A percentile compares a stretch with the other conserved stretches of the same genome.
Conservation (phyloP, 768 basidiomycete genomes). For the Candolleomyces efflorescens region DNA sequence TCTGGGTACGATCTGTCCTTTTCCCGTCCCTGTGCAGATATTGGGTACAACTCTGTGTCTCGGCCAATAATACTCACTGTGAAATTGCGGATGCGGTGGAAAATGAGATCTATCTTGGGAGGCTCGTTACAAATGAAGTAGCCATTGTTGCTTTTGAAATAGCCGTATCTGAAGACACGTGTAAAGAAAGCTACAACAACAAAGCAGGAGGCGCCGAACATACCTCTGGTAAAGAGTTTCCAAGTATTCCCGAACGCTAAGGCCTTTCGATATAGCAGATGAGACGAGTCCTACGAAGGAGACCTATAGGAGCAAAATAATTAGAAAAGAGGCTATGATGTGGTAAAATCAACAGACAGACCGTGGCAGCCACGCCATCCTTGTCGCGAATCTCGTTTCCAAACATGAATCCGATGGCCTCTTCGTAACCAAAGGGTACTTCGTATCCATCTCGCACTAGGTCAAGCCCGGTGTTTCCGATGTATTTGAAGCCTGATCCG, state of each 20-base stretch:
- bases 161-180: constrained; percentile 55
- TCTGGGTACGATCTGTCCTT: constrained; percentile 47
- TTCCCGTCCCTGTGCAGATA: constrained; percentile 4
- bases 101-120: constrained; percentile 62
- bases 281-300: constrained; percentile 66
- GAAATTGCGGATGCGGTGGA: constrained; percentile 59
- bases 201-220: constrained; percentile 4
- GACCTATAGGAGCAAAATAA: constrained; percentile 35
- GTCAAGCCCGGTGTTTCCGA: constrained; percentile 75
- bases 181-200: background rate
- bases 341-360: constrained; percentile 23
- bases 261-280: constrained; percentile 44
- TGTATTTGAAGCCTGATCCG: constrained; percentile 76
- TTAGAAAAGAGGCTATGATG: background rate
- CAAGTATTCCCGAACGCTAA: constrained; percentile 54
- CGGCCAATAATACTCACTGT: constrained; percentile 25
- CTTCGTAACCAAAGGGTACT: constrained; percentile 83
- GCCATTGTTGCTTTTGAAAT: constrained; percentile 80
- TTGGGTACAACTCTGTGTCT: background rate
- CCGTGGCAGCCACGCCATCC: constrained; percentile 82
- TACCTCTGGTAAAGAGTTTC: constrained; percentile 61
- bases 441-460: constrained; percentile 64
- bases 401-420: constrained; percentile 92
- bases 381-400: constrained; percentile 78
- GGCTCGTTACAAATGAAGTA: constrained; percentile 77